These are phyloP conservation scores for Penicillium verhagenii DNA, from an alignment of 495 filamentous ascomycete species.

Conservation along the genomic window DNA sequence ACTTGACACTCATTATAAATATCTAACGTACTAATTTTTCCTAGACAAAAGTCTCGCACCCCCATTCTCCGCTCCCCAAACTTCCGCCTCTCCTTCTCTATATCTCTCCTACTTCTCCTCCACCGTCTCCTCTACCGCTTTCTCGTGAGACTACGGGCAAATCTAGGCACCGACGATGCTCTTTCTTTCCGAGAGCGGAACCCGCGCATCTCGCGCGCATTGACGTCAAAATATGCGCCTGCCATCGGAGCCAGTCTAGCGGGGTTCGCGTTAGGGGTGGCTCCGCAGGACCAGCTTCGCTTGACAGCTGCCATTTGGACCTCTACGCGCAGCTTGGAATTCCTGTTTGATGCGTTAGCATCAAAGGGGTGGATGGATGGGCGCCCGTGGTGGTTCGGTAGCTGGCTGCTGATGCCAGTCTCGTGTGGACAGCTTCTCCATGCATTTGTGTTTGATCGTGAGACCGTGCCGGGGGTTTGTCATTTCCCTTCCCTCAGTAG, in stretches of 20 bases:
- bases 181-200: conserved; percentile 78
- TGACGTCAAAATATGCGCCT: conserved; percentile 81
- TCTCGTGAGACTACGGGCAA: conserved; percentile 73
- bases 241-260: conserved; percentile 85
- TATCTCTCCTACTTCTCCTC: conserved; percentile 80
- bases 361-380: conserved; percentile 76
- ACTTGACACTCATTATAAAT: background rate
- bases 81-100: conserved; percentile 73
- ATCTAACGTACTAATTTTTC: background rate
- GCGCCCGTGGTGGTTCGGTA: conserved; percentile 87
- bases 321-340: conserved; percentile 77
- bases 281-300: conserved; percentile 73
- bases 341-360: conserved; percentile 79
- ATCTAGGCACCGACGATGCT: conserved; percentile 72
- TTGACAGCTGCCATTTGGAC: conserved; percentile 77
- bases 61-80: conserved; percentile 66
- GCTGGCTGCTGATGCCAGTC: conserved; percentile 93
- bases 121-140: conserved; percentile 91
- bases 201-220: conserved; percentile 64
- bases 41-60: conserved; percentile 42
- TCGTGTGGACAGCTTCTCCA: conserved; percentile 88
- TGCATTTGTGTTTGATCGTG: conserved; percentile 88
- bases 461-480: conserved; percentile 70
- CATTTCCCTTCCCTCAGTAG: too few species aligned
- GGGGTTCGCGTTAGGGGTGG: conserved; percentile 76